Evolutionary conservation across 1,139 yeast species (phyloP).

Genomic region (Magnusiomyces sp.): DNA sequence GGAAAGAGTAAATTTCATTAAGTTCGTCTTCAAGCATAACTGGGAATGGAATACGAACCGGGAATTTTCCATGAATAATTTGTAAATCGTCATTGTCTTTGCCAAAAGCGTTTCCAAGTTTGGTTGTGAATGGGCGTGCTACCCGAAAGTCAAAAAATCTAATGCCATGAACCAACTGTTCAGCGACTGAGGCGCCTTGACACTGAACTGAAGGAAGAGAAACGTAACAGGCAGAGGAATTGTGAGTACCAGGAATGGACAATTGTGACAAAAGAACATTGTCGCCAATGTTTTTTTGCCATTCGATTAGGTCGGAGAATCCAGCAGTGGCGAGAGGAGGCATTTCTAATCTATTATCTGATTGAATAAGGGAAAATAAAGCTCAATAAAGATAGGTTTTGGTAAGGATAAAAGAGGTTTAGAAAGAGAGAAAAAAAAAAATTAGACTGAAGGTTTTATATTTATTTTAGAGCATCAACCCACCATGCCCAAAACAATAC

Average conservation of each 20-base stretch:
- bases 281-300: constrained; percentile 53
- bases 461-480: too few relatives aligned
- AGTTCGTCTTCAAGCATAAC: constrained; percentile 41
- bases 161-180: constrained; percentile 64
- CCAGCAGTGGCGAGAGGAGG: constrained; percentile 11
- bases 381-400: not conserved
- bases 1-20: constrained; percentile 52
- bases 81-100: constrained; percentile 43
- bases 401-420: too few relatives aligned
- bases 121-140: constrained; percentile 45
- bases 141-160: constrained; percentile 64
- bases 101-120: constrained; percentile 1
- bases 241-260: constrained; percentile 75
- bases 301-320: constrained; percentile 24
- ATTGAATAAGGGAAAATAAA: not conserved
- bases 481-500: too few relatives aligned
- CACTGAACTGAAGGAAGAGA: constrained; percentile 76
- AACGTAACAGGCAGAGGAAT: constrained; percentile 56
- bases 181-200: constrained; percentile 53
- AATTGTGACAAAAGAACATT: constrained; percentile 45
- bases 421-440: not conserved
- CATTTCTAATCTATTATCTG: constrained; percentile 4
- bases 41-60: constrained; percentile 58
- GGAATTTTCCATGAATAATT: constrained; percentile 70
- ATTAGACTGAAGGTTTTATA: not conserved